Evolutionary conservation across 345 rosid genomes (phyloP), one percentile per base, ranked within the genome.

Genomic region (Syzygium oleosum): DNA sequence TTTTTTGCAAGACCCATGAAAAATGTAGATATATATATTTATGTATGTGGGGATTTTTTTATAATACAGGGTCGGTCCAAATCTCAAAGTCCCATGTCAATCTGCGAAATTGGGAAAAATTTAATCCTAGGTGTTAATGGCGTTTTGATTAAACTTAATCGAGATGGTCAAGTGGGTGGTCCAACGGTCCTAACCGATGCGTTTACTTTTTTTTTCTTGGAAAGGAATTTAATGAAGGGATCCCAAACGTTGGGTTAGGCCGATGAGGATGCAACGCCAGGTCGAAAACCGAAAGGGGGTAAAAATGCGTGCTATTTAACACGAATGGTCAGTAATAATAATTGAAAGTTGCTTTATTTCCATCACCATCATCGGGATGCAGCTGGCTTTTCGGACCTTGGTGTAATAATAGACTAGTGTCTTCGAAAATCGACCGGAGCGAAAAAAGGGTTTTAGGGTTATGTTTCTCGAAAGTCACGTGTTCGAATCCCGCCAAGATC

Each of bases 381-480:
- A 68, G 9, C 34, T 22, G 8, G 2, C 79, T 4, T 68, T 68
- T 68, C 4, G 43, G 43, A 68, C 43, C 79, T 16, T 9, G 12
- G 12, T 9, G 46, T 0, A 34, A 68, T 0, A 34, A 68, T 68
- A 7, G 80, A 68, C 80, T 7, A 9, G 46, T 1, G 19, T 17
- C 46, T 68, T 21, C 80, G 16, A 34, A 17, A 68, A 23, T 6
- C 46, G 17, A 21, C 78, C 5, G 19, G 46, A 0, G 25, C 4
- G 0, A 34, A 21, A 4, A 14, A n/a, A 61, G 0, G 19, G 8
- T 61, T 59, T 59, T 59, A 5, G 65, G 46, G 13, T 13, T 9
- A 17, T 1, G 79, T 17, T 34, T 17, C 23, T 34, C 0, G 0
- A 19, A 9, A 19, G 1, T 19, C 46, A 17, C 27, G 7, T 4